A percentile compares a stretch with the other conserved stretches of the same genome.
Evolutionary conservation across 2,329 filamentous ascomycete species (phyloP).

Genomic region (Metarhizium sp.): DNA sequence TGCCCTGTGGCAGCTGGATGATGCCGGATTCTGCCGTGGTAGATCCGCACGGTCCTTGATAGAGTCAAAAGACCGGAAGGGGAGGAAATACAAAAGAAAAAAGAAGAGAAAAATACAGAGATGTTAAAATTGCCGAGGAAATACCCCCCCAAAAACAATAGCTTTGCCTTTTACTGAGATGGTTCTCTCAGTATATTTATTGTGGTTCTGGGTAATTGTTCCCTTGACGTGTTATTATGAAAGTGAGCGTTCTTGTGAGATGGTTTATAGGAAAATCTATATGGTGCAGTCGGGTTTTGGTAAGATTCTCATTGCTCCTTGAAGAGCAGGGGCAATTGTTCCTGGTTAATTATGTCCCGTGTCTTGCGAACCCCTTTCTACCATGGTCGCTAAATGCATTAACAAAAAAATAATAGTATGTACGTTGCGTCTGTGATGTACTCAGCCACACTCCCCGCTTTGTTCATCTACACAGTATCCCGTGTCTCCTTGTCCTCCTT

Average conservation of each 20-base stretch:
- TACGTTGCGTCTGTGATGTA: not conserved
- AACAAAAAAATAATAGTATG: too few species aligned
- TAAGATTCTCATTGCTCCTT: too few species aligned
- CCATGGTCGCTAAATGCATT: not conserved
- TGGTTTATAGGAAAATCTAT: too few species aligned
- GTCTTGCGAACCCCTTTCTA: not conserved
- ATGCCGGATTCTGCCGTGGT: not conserved
- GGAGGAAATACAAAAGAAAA: slow-evolving; percentile 11
- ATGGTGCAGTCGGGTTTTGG: too few species aligned
- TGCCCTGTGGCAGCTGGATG: not conserved
- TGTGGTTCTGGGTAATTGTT: not conserved
- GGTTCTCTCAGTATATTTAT: not conserved
- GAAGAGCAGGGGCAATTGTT: not conserved
- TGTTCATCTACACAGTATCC: not conserved
- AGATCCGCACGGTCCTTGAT: slow-evolving; percentile 6
- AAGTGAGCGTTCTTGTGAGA: too few species aligned
- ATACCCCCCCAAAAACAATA: not conserved
- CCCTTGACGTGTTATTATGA: not conserved
- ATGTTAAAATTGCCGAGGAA: slow-evolving; percentile 8
- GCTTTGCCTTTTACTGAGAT: not conserved
- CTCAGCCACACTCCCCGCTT: not conserved
- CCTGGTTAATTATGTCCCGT: too few species aligned
- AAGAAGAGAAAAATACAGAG: slow-evolving; percentile 2
- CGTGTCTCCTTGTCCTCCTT: slow-evolving; percentile 11
- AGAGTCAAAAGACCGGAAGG: slow-evolving; percentile 15